A percentile compares a stretch with the other conserved stretches of the same genome.
These are phyloP conservation scores for Rhododendron simsii DNA, from an alignment of 148 eudicot species.

Conservation along the genomic window DNA sequence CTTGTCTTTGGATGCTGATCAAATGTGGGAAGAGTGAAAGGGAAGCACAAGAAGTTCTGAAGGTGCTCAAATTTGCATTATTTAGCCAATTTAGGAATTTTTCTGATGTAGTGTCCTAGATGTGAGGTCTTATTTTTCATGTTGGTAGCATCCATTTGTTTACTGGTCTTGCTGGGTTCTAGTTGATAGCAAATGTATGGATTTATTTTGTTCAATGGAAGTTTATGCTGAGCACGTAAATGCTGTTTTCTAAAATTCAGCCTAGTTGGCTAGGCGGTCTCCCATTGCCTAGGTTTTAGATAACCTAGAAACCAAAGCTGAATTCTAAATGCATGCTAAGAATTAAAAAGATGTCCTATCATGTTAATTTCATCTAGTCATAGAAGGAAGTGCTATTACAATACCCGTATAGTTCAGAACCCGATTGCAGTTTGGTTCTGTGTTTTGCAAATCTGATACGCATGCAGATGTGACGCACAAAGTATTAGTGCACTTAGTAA, in stretches of 20 bases:
- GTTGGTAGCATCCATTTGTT: not conserved
- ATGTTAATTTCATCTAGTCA: not conserved
- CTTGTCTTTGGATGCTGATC: slow-evolving; percentile 74
- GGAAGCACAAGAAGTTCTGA: slow-evolving; percentile 58
- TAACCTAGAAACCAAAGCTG: not conserved
- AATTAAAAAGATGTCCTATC: not conserved
- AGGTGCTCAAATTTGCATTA: slow-evolving; percentile 32
- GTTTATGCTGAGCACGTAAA: not conserved
- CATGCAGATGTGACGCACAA: not conserved
- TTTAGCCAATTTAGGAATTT: not conserved
- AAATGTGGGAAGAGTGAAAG: slow-evolving; percentile 49
- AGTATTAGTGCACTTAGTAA: not conserved
- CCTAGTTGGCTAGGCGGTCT: not conserved
- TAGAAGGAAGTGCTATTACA: not conserved
- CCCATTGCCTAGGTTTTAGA: not conserved
- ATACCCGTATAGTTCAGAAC: not conserved
- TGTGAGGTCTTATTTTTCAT: not conserved
- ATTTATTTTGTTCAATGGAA: not conserved
- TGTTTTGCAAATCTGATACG: not conserved
- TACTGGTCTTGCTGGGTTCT: not conserved
- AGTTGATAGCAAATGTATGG: not conserved
- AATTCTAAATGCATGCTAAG: not conserved
- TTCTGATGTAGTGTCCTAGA: not conserved
- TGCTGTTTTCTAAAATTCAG: not conserved
- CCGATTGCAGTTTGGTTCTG: not conserved